These are phyloP conservation scores for Myriosclerotinia scirpicola DNA, from an alignment of 2,329 filamentous ascomycete species.

Conservation along the genomic window DNA sequence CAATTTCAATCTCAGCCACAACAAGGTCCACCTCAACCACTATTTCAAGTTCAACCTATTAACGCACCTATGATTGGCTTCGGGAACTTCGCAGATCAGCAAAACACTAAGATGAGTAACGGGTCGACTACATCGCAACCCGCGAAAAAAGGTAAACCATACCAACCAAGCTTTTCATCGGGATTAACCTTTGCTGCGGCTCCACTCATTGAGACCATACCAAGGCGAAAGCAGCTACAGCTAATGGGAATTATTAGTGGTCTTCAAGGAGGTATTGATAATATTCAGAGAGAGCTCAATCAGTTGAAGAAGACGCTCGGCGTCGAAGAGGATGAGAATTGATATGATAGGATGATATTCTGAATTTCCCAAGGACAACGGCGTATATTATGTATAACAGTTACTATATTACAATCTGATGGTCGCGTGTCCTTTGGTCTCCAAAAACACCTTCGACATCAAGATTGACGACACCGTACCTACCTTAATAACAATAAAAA, in stretches of 20 bases:
- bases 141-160: slow-evolving; percentile 9
- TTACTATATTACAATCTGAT: neutral
- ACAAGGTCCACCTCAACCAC: slow-evolving; percentile 5
- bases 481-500: slow-evolving; percentile 18
- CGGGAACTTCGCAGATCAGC: slow-evolving; percentile 16
- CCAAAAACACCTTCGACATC: too few relatives aligned
- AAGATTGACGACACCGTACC: too few relatives aligned
- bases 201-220: slow-evolving; percentile 38
- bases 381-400: slow-evolving; percentile 14
- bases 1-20: neutral
- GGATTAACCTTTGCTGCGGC: slow-evolving; percentile 18
- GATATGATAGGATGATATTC: slow-evolving; percentile 8
- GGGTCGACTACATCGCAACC: slow-evolving; percentile 9
- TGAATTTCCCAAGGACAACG: neutral
- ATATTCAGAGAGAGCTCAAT: slow-evolving; percentile 38
- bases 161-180: slow-evolving; percentile 8
- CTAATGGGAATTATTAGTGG: slow-evolving; percentile 39
- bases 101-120: slow-evolving; percentile 16
- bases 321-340: slow-evolving; percentile 37
- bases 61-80: neutral
- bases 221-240: slow-evolving; percentile 39
- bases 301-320: slow-evolving; percentile 38
- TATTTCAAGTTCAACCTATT: slow-evolving; percentile 10
- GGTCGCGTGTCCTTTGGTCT: too few relatives aligned
- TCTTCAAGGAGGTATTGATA: slow-evolving; percentile 39